Evolutionary conservation across 2,329 filamentous ascomycete genomes (phyloP).

Genomic region (Chalaropsis ovoidea): DNA sequence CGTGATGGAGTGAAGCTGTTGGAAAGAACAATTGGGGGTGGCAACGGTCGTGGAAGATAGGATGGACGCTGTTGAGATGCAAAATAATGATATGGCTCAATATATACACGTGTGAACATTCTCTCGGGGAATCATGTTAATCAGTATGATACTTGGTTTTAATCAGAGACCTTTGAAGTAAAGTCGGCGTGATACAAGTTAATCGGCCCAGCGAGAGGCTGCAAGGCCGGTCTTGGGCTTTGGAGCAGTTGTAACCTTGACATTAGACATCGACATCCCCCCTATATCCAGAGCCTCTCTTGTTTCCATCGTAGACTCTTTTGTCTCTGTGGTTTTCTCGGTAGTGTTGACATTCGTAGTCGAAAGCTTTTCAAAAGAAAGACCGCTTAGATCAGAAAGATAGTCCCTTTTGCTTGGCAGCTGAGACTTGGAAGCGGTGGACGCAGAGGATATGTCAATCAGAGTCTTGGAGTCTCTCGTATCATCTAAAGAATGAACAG

Average conservation of each 20-base stretch:
- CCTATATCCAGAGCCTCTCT: neutral
- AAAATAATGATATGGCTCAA: slow-evolving; percentile 8
- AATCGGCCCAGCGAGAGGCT: slow-evolving; percentile 14
- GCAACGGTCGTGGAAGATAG: slow-evolving; percentile 20
- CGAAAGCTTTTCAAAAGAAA: neutral
- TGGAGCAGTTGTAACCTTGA: neutral
- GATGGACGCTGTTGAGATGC: neutral
- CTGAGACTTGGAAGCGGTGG: neutral
- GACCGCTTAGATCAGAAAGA: slow-evolving; percentile 3
- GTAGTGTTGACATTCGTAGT: neutral
- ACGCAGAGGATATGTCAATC: neutral
- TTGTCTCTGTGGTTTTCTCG: neutral
- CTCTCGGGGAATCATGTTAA: slow-evolving; percentile 1
- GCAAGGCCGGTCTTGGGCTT: slow-evolving; percentile 13
- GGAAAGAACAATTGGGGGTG: slow-evolving; percentile 51
- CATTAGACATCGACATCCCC: neutral
- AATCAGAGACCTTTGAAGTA: neutral
- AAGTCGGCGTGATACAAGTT: neutral
- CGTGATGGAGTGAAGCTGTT: slow-evolving; percentile 61
- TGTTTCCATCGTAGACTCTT: too few species aligned
- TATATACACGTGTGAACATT: neutral
- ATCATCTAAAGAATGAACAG: too few species aligned
- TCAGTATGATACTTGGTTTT: neutral
- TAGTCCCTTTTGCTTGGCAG: neutral
- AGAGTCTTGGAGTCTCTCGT: neutral